These are phyloP conservation scores for Porcisia hertigi DNA, from an alignment of 208 protist species.

Conservation along the genomic window DNA sequence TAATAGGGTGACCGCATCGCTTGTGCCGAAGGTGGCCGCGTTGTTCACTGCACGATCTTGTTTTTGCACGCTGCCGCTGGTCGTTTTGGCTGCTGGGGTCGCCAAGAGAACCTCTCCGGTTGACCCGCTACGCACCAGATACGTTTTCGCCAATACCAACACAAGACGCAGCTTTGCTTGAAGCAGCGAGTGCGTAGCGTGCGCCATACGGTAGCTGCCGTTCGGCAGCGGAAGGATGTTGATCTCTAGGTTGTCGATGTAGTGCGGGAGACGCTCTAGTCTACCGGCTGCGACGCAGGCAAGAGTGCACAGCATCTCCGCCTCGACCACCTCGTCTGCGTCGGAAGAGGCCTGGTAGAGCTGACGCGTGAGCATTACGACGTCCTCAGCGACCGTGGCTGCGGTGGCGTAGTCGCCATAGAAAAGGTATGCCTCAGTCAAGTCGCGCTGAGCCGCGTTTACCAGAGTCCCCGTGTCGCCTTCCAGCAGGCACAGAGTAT, in stretches of 20 bases:
- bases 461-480: slow-evolving; percentile 46
- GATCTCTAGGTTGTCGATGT: slow-evolving; percentile 23
- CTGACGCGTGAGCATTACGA: slow-evolving; percentile 48
- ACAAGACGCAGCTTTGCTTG: slow-evolving; percentile 48
- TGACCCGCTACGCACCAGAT: slow-evolving; percentile 5
- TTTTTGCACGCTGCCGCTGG: not conserved
- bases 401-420: slow-evolving; percentile 50
- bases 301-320: slow-evolving; percentile 34
- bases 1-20: slow-evolving; percentile 21
- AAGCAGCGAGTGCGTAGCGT: slow-evolving; percentile 20
- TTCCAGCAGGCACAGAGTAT: slow-evolving; percentile 47
- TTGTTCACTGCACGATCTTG: slow-evolving; percentile 2
- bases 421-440: slow-evolving; percentile 48
- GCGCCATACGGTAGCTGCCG: not conserved
- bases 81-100: not conserved
- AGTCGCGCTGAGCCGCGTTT: slow-evolving; percentile 48
- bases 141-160: slow-evolving; percentile 28
- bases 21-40: not conserved
- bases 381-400: slow-evolving; percentile 48
- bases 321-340: slow-evolving; percentile 39
- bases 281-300: slow-evolving; percentile 27
- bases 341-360: slow-evolving; percentile 29
- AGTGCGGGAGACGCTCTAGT: slow-evolving; percentile 20
- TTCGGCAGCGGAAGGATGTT: slow-evolving; percentile 24
- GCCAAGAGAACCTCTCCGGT: not conserved